Evolutionary conservation across 768 basidiomycete species (phyloP), one percentile per base, ranked within the genome.

Genomic region (Serendipita sp.): DNA sequence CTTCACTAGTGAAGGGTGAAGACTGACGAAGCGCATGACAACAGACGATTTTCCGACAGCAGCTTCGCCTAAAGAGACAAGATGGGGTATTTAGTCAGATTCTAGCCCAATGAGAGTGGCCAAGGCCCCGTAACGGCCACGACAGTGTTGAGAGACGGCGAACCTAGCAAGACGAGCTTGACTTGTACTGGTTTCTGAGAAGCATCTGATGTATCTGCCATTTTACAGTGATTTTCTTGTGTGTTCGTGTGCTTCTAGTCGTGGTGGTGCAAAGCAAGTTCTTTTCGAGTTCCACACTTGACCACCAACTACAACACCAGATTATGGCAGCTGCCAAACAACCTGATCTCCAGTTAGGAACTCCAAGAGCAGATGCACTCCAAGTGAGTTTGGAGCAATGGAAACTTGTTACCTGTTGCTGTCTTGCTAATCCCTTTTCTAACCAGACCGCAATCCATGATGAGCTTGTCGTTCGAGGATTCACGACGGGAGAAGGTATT

Each of bases 1-100:
- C 10, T 52, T 11, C 32, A 32, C 48, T 23, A 36, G 23, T 23
- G 23, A 23, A 23, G 23, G 23, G 23, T 28, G 35, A 58, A 38
- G 46, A 78, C 88, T 69, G 74, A 96, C 93, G 75, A 99, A 99
- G 74, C 95, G 86, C 66, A 97, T 82, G 52, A 98, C 95, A 64
- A 99, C 85, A n/a, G 92, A 96, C 8, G 94, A 96, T 80, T 99
- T 99, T 67, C 95, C 95, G 51, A 99, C 95, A 64, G 95, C 95
- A 66, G 95, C 94, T 79, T 99, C 95, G 70, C 95, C 94, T 97
- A 70, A 48, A 65, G 44, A 51, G 41, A 35, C 34, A 68, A 63
- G 18, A 47, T 65, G 63, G 63, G 38, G 44, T 48, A 56, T 63
- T 51, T 44, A 32, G 16, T 45, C 34, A 44, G 38, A 23, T 47